Base-by-base conservation (phyloP, 371 early-diverging fungal genomes). In the Blakeslea trispora region DNA sequence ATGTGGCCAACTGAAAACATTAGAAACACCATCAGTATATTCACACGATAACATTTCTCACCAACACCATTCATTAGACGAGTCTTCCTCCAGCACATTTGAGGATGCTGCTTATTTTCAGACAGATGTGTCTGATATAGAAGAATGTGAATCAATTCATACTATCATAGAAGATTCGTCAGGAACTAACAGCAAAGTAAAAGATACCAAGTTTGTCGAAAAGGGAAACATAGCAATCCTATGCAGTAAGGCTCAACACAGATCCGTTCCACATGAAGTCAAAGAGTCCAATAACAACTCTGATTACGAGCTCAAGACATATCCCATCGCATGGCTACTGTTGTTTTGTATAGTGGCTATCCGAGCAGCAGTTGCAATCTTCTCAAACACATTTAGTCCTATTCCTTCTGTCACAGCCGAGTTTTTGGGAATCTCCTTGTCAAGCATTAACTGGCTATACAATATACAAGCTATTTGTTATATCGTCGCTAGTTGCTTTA, bases 391-490 rank as follows among this genome's bases (percentile, higher is more conserved):
- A 11, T 77, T 72, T 44, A 72, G 63, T 34, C 78, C 78, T 5
- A 72, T 72, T 28, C 74, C 78, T 28, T 53, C 50, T 13, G 57
- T 72, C 11, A 69, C 71, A 13, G 78, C 78, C 1, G 55, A 65
- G 18, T 77, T 64, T 34, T 53, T 72, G 28, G 49, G 62, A 15
- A 68, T 74, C 15, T 63, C 57, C 10, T 41, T 77, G 5, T 54
- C 72, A 5, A 60, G 39, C 2, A 57, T 76, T 34, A 79, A 77
- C 41, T 72, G 69, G 78, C 19, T 77, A 13, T 72, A 68, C 54
- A 81, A 77, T 53, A 53, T 71, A n/a, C 76, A 75, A 19, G 63
- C 71, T 5, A 69, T 83, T 19, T 68, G 70, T 8, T 83, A 79
- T 55, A 77, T 83, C 42, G 34, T 79, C 19, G 68, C 76, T 17